Base-by-base conservation (phyloP, 805 yeast genomes). In the Myxozyma neotropica region DNA sequence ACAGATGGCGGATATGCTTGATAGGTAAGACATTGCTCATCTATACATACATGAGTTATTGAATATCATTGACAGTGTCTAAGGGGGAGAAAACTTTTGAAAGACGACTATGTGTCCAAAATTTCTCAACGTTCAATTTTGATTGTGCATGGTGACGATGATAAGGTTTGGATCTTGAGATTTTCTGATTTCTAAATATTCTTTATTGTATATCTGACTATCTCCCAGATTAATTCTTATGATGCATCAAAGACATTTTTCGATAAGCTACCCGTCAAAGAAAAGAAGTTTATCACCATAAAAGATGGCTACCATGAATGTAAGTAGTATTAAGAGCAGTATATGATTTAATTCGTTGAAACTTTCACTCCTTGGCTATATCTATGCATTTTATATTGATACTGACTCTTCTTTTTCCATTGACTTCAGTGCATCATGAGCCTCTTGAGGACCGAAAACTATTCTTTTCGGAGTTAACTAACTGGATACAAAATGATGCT, bases 91-190 rank as follows among this genome's bases (percentile, higher is more conserved):
- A 61, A 71, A 3, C 68, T 75, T 39, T 61, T 67, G 26, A 69
- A 71, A 35, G 69, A 72, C 4, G 52, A 50, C 3, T 71, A 68
- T 58, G 67, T 68, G 38, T 48, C 55, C n/a, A 62, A 68, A 52
- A 68, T 68, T 31, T 69, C 70, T 13, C 70, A 74, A 47, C 65
- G 69, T 24, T 77, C 78, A n/a, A 59, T 74, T 15, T 65, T 74
- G 27, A 52, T 74, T 7, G 42, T 62, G 40, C 75, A 71, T 46
- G 78, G 78, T 27, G 58, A 64, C 24, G 68, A 33, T 4, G 74
- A 71, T 53, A 51, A 39, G 46, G 60, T 70, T 15, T 52, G 43
- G 24, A 27, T 33, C 24, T 47, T 23, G 26, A n/a, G n/a, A n/a
- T n/a, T n/a, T 27, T 8, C 6, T 31, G 5, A 35, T 13, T 12